Percentiles rank a stretch among this genome's conserved stretches.
phyloP scores from a whole-genome alignment of 345 rosid genomes.

The Bruguiera parviflora region DNA sequence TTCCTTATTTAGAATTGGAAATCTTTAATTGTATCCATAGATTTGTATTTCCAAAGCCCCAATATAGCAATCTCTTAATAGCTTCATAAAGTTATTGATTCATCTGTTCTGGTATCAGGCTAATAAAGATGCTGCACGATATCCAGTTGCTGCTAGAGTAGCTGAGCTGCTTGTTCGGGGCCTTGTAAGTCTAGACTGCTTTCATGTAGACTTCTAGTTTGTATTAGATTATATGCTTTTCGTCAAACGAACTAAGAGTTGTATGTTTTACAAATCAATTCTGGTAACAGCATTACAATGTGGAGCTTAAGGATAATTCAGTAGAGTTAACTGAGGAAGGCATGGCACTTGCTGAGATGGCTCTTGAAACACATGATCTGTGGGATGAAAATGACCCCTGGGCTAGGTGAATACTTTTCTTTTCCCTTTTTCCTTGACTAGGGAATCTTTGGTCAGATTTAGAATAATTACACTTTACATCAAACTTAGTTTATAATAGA shows the following conservation, averaged over 20 bases:
- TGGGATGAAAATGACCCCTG: constrained; percentile 99
- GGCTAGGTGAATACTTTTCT: constrained; percentile 64
- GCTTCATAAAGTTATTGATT: constrained; percentile 13
- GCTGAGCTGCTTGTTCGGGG: constrained; percentile 80
- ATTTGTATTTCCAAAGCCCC: neutral
- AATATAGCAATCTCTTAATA: neutral
- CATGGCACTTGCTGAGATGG: constrained; percentile 88
- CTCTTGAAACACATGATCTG: constrained; percentile 86
- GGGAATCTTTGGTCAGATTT: too few relatives aligned
- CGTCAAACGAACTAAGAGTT: constrained; percentile 11
- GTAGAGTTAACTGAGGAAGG: constrained; percentile 97
- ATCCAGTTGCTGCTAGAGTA: constrained; percentile 95
- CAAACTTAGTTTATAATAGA: too few relatives aligned
- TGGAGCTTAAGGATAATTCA: constrained; percentile 87
- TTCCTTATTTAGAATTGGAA: neutral
- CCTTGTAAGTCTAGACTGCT: constrained; percentile 46
- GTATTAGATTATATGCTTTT: constrained; percentile 1
- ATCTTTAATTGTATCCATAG: neutral
- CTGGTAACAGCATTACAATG: constrained; percentile 69
- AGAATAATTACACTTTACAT: too few relatives aligned
- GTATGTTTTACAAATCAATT: constrained; percentile 14
- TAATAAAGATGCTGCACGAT: constrained; percentile 84
- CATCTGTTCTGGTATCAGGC: constrained; percentile 50
- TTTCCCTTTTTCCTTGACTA: neutral
- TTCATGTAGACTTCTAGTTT: constrained; percentile 11